A percentile compares a stretch with the other conserved stretches of the same genome.
Evolutionary conservation across 768 basidiomycete genomes (phyloP).

Genomic region (Rhizopogon salebrosus): DNA sequence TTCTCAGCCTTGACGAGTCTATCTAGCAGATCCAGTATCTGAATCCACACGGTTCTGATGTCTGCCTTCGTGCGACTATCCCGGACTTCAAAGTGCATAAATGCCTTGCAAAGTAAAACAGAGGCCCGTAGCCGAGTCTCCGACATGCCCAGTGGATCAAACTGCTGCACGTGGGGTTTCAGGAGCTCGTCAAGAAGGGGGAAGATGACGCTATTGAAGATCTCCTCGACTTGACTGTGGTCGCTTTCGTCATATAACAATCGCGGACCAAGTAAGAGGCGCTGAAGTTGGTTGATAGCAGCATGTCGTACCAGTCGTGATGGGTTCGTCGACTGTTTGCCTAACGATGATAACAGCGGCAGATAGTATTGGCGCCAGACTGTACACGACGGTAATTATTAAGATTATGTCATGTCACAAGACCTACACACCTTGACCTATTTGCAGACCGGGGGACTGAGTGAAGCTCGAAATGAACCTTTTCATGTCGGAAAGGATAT

Average conservation of each 20-base stretch:
- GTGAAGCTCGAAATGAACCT: conserved; percentile 58
- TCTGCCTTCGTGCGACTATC: conserved; percentile 56
- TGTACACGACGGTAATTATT: conserved; percentile 23
- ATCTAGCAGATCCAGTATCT: conserved; percentile 84
- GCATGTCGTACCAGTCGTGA: conserved; percentile 80
- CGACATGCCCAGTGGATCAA: conserved; percentile 83
- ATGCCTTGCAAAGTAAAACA: conserved; percentile 89
- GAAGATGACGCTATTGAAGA: conserved; percentile 88
- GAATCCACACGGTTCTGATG: conserved; percentile 78
- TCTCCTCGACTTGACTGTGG: conserved; percentile 63
- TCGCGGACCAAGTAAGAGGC: conserved; percentile 76
- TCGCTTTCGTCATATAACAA: conserved; percentile 55
- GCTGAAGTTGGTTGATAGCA: conserved; percentile 77
- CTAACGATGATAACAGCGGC: conserved; percentile 67
- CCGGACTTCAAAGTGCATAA: conserved; percentile 87
- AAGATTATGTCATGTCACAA: not conserved
- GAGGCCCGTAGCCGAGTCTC: conserved; percentile 87
- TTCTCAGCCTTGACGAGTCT: conserved; percentile 83
- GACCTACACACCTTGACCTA: conserved; percentile 20
- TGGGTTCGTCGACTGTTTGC: conserved; percentile 78
- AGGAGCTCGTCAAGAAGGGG: conserved; percentile 89
- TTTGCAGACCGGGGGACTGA: conserved; percentile 38
- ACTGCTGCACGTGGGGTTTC: conserved; percentile 71
- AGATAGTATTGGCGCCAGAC: conserved; percentile 79
- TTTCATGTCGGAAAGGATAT: conserved; percentile 71